Base-by-base conservation (phyloP, 2,329 filamentous ascomycete species). In the Gaeumannomyces sp. region DNA sequence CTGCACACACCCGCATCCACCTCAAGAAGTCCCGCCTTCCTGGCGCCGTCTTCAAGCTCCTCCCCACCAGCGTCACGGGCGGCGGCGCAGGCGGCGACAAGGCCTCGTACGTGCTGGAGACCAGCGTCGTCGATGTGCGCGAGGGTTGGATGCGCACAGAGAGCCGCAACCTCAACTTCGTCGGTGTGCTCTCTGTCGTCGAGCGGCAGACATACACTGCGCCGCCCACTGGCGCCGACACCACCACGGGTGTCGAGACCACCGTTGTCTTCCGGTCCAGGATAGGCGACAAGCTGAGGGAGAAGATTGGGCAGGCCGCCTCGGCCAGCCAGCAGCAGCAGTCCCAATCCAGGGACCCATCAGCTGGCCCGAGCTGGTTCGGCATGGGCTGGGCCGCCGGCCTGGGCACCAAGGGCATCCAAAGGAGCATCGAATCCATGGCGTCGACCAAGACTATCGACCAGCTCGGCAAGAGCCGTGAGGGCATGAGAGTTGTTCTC, bases 101-200 rank as follows among this genome's bases (percentile, higher is more conserved):
- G 75, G 89, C 91, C 60, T 88, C 85, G 64, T 95, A 91, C 74
- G 91, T 95, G 64, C 85, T 95, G 56, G 91, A 95, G 78, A 91
- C 85, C 35, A 92, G 88, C 69, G 83, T 91, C 11, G 88, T 95
- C 31, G 91, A 94, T 74, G 86, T 93, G 67, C 87, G 86, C 66
- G 86, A 93, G 72, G 91, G 91, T 60, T 92, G 89, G 86, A 93
- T 95, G 90, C 84, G 85, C 73, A 92, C 90, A 0, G 90, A 94
- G 77, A 91, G 88, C 71, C 84, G 86, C 68, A 95, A 95, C 71
- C 81, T 95, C 64, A 92, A 94, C 76, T 94, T 90, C 77, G 91
- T 90, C 6, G 89, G 91, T 66, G 89, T 95, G 25, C 77, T 95
- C 56, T 91, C 87, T 61, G 90, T 95, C 16, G 81, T 93, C 27